These are phyloP conservation scores for Suhomyces emberorum DNA, from an alignment of 805 yeast genomes.

Conservation along the genomic window DNA sequence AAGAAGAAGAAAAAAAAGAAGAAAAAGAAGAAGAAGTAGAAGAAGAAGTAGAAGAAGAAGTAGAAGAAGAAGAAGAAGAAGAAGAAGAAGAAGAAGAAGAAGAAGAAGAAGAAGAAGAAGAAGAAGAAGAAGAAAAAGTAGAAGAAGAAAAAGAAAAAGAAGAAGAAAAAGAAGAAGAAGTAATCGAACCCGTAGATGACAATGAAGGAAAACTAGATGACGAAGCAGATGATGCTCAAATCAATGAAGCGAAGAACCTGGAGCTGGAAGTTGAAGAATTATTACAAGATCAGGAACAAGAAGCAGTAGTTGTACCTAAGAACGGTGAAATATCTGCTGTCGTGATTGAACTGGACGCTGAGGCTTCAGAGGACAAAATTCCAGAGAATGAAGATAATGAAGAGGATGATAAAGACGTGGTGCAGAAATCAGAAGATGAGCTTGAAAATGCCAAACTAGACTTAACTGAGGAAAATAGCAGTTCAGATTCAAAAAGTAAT, in stretches of 20 bases:
- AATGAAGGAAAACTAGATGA: background rate
- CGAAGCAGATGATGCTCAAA: constrained; percentile 4
- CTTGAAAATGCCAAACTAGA: background rate
- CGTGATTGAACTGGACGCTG: too few species aligned
- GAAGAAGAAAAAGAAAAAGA: constrained; percentile 9
- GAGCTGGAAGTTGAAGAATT: too few species aligned
- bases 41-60: constrained; percentile 4
- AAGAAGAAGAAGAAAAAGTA: background rate
- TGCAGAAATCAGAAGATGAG: constrained; percentile 5
- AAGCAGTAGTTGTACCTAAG: too few species aligned
- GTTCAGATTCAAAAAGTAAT: constrained; percentile 2
- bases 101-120: constrained; percentile 3
- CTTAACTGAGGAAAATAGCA: constrained; percentile 2
- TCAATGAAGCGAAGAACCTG: too few species aligned
- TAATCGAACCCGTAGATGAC: constrained; percentile 9
- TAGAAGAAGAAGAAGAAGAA: constrained; percentile 3
- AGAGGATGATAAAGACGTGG: constrained; percentile 5
- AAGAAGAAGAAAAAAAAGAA: constrained; percentile 1
- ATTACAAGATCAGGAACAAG: too few species aligned
- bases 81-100: constrained; percentile 6
- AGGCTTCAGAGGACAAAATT: background rate
- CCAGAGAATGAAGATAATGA: background rate
- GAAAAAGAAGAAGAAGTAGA: constrained; percentile 4
- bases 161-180: constrained; percentile 10
- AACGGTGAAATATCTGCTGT: too few species aligned